Evolutionary conservation across 1,284 basidiomycete genomes (phyloP).

Genomic region (Hypsizygus ulmarius): DNA sequence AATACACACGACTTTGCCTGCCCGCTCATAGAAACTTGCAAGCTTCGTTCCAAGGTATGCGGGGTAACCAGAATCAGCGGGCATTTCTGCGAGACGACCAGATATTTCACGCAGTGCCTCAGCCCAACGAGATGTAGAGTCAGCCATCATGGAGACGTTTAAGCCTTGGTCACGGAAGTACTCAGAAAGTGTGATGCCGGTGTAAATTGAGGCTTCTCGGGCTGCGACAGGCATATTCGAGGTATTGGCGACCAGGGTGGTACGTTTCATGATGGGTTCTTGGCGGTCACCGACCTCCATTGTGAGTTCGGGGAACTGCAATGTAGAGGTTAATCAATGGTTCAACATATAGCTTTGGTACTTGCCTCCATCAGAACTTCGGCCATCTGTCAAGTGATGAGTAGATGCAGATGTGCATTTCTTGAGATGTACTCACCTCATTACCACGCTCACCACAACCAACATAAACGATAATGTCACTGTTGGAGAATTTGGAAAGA

Average conservation of each 20-base stretch:
- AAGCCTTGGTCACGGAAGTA: conserved; percentile 99
- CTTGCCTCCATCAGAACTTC: conserved; percentile 92
- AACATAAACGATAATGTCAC: conserved; percentile 99
- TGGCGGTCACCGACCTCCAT: conserved; percentile 90
- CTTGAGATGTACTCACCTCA: conserved; percentile 48
- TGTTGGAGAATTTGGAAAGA: conserved; percentile 98
- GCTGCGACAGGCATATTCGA: conserved; percentile 99
- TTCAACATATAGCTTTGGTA: neutral
- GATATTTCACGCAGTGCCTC: conserved; percentile 99
- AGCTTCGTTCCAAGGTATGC: conserved; percentile 97
- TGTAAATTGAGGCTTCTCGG: conserved; percentile 99
- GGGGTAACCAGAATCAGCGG: conserved; percentile 98
- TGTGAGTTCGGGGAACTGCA: conserved; percentile 90
- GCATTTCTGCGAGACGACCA: conserved; percentile 99
- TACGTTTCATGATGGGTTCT: conserved; percentile 99
- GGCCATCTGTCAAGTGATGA: conserved; percentile 72
- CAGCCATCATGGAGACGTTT: conserved; percentile 99
- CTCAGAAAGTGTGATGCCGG: conserved; percentile 98
- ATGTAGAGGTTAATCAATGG: conserved; percentile 12
- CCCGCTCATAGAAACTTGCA: conserved; percentile 98
- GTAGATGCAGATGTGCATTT: neutral
- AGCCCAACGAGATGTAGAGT: conserved; percentile 99
- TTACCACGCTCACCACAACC: conserved; percentile 95
- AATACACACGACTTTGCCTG: conserved; percentile 93
- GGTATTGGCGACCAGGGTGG: conserved; percentile 97